These are phyloP conservation scores for Chlorencoelia australis DNA, from an alignment of 2,329 filamentous ascomycete species.

Conservation along the genomic window DNA sequence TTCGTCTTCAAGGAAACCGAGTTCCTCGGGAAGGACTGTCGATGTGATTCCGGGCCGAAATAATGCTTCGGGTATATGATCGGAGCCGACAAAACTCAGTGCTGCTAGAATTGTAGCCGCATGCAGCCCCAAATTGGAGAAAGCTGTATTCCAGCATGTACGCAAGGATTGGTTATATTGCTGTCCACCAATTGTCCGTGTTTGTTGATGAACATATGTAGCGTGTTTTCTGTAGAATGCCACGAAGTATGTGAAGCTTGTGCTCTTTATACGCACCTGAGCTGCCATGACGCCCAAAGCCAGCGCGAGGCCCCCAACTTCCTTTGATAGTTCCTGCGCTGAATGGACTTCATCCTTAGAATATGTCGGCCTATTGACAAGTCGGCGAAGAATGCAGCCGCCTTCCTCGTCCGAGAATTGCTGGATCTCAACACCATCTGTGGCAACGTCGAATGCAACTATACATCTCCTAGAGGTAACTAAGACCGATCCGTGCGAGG, in stretches of 20 bases:
- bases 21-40: background rate
- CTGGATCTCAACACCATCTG: background rate
- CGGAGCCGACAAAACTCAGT: background rate
- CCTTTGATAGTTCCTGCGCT: background rate
- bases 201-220: background rate
- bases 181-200: background rate
- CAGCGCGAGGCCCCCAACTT: constrained; percentile 3
- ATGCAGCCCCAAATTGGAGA: background rate
- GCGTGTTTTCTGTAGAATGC: background rate
- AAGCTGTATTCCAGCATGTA: constrained; percentile 2
- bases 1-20: background rate
- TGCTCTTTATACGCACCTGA: constrained; percentile 1
- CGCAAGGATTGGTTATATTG: constrained; percentile 1
- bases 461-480: constrained; percentile 2
- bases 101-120: background rate
- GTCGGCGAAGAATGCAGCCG: background rate
- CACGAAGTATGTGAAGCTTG: constrained; percentile 1
- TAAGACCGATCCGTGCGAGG: constrained; percentile 1
- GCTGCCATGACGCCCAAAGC: constrained; percentile 2
- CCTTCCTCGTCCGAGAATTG: constrained; percentile 1
- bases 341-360: background rate
- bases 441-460: constrained; percentile 1
- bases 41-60: background rate
- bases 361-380: background rate
- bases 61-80: background rate